phyloP scores from a whole-genome alignment of 257 asterid genomes.

The Voacanga thouarsii region DNA sequence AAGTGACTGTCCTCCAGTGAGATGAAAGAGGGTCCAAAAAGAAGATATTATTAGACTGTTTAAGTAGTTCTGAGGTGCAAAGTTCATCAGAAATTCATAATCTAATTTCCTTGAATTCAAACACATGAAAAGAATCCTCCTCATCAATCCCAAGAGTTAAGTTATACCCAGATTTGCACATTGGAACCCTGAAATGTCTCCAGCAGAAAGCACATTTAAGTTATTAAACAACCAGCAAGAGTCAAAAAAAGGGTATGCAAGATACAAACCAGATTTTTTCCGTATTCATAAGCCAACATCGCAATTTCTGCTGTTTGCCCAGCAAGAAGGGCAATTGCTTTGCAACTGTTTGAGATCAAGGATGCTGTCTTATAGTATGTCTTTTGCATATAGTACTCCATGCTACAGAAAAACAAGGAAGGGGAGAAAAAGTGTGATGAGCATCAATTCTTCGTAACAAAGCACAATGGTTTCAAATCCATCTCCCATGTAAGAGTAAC shows the following conservation, averaged over 20 bases:
- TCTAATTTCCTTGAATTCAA: not conserved
- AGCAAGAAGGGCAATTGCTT: constrained; percentile 87
- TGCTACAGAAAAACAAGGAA: constrained; percentile 49
- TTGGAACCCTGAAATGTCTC: not conserved
- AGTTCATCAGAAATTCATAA: not conserved
- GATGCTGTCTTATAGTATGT: constrained; percentile 96
- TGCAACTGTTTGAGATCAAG: constrained; percentile 90
- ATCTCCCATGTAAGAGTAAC: not conserved
- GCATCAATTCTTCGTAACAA: not conserved
- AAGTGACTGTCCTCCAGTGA: not conserved
- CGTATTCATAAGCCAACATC: constrained; percentile 80
- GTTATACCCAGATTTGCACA: not conserved
- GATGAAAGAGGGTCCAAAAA: not conserved
- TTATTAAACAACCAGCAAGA: not conserved
- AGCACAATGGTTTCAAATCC: not conserved
- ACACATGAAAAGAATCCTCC: not conserved
- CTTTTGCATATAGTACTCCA: constrained; percentile 98
- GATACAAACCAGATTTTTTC: constrained; percentile 78
- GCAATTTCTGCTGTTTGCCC: constrained; percentile 95
- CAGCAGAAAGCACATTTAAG: not conserved
- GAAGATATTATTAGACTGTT: not conserved
- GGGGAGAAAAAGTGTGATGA: constrained; percentile 1
- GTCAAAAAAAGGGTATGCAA: not conserved
- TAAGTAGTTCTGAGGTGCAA: not conserved
- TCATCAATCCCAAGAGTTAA: not conserved